Evolutionary conservation across 441 rosid genomes (phyloP), one percentile per base, ranked within the genome.

Genomic region (Jatropha multifida): DNA sequence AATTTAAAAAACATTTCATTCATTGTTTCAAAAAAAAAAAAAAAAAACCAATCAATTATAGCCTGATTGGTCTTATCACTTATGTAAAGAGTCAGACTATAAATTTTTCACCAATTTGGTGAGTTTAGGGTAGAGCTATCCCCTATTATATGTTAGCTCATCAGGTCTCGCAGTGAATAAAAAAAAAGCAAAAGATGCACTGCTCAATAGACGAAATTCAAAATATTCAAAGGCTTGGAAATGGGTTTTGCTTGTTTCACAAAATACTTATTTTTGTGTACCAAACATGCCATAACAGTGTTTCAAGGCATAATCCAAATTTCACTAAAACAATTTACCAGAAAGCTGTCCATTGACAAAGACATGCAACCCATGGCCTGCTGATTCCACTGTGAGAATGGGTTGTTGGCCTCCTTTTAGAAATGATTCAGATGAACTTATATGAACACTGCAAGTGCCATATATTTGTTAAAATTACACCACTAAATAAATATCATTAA

Each of bases 341-440:
- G 87, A 85, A 56, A 81, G 83, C 46, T 85, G 89, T 74, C 96
- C 98, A 54, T 93, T 94, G 77, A 91, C 79, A 79, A 93, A 94
- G 58, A 94, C 91, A 81, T 89, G 96, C 81, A 93, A 81, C 38
- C 89, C 98, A 86, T 91, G 93, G 70, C 99, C 99, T 58, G 90
- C 87, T 60, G 99, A 94, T 67, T 90, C 79, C 14, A 93, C 88
- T 4, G 80, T 74, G 61, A 94, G 92, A 18, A 70, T 86, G 4
- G 94, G 98, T 73, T 78, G 75, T 46, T 91, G 44, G 59, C 97
- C 98, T 82, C 92, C 92, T 38, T 77, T 91, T 71, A 94, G 86
- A 84, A 87, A 91, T 38, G 96, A 84, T 79, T 94, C 98, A 8
- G 92, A 84, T 6, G 93, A 76, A 72, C 84, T 82, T 26, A 93